Evolutionary conservation across 441 rosid genomes (phyloP).

Genomic region (Mallotus repandus): DNA sequence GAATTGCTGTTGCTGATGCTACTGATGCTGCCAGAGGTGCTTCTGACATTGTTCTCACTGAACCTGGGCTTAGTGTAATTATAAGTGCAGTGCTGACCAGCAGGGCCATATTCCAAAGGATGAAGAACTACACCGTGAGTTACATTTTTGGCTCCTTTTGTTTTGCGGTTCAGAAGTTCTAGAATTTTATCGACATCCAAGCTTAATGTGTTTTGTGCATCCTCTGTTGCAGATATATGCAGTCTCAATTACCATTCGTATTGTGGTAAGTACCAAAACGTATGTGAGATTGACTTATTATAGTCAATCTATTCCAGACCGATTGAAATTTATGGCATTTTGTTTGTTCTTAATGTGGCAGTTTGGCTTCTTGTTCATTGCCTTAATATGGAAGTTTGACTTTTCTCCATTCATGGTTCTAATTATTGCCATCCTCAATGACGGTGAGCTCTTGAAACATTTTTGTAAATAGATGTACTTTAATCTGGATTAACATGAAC

Average conservation of each 20-base stretch:
- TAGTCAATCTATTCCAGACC: constrained; percentile 1
- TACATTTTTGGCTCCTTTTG: constrained; percentile 2
- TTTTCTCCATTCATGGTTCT: constrained; percentile 88
- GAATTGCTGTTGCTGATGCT: constrained; percentile 90
- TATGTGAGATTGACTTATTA: background rate
- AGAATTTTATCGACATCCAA: background rate
- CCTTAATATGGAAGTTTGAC: constrained; percentile 85
- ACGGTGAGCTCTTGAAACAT: constrained; percentile 49
- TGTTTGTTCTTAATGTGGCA: constrained; percentile 33
- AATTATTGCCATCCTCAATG: constrained; percentile 80
- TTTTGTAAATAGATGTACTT: background rate
- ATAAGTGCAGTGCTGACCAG: constrained; percentile 91
- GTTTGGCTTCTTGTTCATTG: constrained; percentile 92
- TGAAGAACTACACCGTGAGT: constrained; percentile 92
- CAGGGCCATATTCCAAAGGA: constrained; percentile 91
- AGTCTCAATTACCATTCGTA: constrained; percentile 87
- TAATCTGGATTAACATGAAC: background rate
- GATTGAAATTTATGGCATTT: background rate
- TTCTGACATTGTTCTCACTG: constrained; percentile 89
- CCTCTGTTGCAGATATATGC: constrained; percentile 70
- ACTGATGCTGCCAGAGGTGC: constrained; percentile 93
- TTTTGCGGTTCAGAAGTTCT: background rate
- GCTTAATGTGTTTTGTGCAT: background rate
- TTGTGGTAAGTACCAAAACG: constrained; percentile 56
- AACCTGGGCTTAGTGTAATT: constrained; percentile 86